These are phyloP conservation scores for Bryum argenteum DNA, from an alignment of 225 moss, liverwort and hornwort genomes.

Conservation along the genomic window DNA sequence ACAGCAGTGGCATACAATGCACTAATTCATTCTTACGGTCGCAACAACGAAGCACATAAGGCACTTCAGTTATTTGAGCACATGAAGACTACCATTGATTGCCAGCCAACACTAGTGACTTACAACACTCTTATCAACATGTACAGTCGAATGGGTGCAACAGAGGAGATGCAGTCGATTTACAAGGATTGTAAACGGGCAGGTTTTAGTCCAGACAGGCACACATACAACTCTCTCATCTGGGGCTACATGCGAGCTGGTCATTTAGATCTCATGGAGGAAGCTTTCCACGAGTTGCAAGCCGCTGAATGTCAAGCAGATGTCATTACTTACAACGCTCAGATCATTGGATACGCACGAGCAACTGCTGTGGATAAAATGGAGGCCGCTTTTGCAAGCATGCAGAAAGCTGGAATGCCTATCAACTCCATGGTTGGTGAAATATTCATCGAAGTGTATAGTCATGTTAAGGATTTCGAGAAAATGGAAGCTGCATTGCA, in stretches of 20 bases:
- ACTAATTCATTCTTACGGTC: slow-evolving; percentile 89
- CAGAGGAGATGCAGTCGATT: slow-evolving; percentile 68
- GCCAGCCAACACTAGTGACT: slow-evolving; percentile 92
- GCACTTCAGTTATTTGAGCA: slow-evolving; percentile 71
- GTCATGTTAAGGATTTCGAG: slow-evolving; percentile 64
- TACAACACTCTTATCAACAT: slow-evolving; percentile 97
- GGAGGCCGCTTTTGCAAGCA: slow-evolving; percentile 69
- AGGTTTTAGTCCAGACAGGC: slow-evolving; percentile 83
- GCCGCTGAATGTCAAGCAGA: slow-evolving; percentile 75
- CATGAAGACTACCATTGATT: slow-evolving; percentile 74
- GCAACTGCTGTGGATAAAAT: slow-evolving; percentile 70
- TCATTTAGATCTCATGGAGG: slow-evolving; percentile 76
- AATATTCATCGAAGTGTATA: slow-evolving; percentile 79
- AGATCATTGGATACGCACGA: slow-evolving; percentile 83
- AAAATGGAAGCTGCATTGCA: slow-evolving; percentile 87
- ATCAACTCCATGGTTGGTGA: slow-evolving; percentile 89
- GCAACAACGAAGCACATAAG: slow-evolving; percentile 64
- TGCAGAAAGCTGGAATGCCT: slow-evolving; percentile 88
- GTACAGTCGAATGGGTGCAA: slow-evolving; percentile 79
- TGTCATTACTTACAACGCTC: slow-evolving; percentile 92
- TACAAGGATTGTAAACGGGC: slow-evolving; percentile 70
- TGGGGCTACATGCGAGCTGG: slow-evolving; percentile 96
- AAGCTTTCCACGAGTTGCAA: slow-evolving; percentile 64
- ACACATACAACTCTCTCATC: slow-evolving; percentile 89
- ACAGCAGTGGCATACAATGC: slow-evolving; percentile 80